Conservation (phyloP, 768 basidiomycete species). For the Mycena epipterygia region DNA sequence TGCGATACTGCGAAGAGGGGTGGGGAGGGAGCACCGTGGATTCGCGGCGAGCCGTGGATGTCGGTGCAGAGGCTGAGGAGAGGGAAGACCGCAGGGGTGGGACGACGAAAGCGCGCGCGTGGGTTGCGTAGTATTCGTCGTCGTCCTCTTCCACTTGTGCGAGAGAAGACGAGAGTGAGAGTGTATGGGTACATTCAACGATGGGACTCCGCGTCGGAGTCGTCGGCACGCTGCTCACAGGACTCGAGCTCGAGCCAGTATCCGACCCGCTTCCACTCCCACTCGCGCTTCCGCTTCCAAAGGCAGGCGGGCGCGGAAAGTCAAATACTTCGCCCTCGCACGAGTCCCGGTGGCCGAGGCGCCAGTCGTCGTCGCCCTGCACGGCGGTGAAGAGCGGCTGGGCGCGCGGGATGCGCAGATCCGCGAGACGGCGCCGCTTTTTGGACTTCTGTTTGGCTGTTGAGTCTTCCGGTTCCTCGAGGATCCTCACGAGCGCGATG, state of each 20-base stretch:
- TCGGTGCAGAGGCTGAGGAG: not conserved
- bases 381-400: not conserved
- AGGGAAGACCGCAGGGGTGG: not conserved
- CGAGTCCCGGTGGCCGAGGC: not conserved
- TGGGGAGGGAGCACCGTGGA: slow-evolving; percentile 4
- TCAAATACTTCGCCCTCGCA: not conserved
- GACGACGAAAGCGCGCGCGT: not conserved
- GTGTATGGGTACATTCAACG: not conserved
- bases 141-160: not conserved
- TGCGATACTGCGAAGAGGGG: not conserved
- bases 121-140: not conserved
- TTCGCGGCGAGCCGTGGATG: slow-evolving; percentile 5
- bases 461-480: not conserved
- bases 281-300: not conserved
- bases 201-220: not conserved
- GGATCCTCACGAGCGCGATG: too few species aligned
- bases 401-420: not conserved
- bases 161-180: not conserved
- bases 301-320: not conserved
- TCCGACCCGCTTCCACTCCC: not conserved
- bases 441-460: too few species aligned
- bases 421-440: not conserved
- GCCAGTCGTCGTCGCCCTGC: not conserved
- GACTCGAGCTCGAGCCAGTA: too few species aligned
- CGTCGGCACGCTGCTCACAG: not conserved